A percentile compares a stretch with the other conserved stretches of the same genome.
Conservation (phyloP, 768 basidiomycete species). For the Russula vinacea region DNA sequence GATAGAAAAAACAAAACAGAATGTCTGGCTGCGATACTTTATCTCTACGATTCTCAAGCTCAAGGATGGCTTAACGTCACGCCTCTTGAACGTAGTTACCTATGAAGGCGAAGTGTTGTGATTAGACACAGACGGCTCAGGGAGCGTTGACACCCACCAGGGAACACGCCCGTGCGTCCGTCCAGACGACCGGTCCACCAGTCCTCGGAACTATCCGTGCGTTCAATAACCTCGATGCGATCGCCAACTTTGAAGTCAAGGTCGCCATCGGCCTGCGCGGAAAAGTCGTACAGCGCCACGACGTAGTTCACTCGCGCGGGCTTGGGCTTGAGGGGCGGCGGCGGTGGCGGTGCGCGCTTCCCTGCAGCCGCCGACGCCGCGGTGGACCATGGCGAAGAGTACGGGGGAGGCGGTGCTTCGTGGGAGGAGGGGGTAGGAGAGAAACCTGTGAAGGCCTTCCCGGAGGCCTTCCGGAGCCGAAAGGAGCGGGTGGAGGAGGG, state of each 20-base stretch:
- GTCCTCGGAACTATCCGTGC: conserved; percentile 78
- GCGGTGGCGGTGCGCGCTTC: conserved; percentile 85
- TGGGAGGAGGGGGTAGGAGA: conserved; percentile 32
- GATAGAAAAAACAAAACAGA: conserved; percentile 15
- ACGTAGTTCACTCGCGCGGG: conserved; percentile 68
- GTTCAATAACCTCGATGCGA: conserved; percentile 84
- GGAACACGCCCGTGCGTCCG: conserved; percentile 85
- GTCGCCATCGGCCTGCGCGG: conserved; percentile 92
- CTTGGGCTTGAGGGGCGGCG: conserved; percentile 87
- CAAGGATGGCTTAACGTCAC: conserved; percentile 27
- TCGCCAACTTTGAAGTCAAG: conserved; percentile 87
- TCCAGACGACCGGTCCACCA: conserved; percentile 96
- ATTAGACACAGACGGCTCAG: not conserved
- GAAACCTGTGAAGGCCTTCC: conserved; percentile 45
- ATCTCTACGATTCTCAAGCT: conserved; percentile 12
- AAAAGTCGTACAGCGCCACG: conserved; percentile 92
- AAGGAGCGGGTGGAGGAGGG: conserved; percentile 35
- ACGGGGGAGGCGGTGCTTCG: conserved; percentile 43
- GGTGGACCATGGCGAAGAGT: conserved; percentile 35
- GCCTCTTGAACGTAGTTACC: conserved; percentile 69
- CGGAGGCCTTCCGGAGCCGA: conserved; percentile 48
- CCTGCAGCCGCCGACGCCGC: conserved; percentile 42
- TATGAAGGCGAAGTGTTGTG: conserved; percentile 30
- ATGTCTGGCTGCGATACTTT: not conserved
- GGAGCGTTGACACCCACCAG: conserved; percentile 48